These are phyloP conservation scores for sunflower (Helianthus annuus) DNA, from an alignment of 129 eudicot species.

Conservation along the genomic window HanXRQr2.0-SUNRISE NC_035446.2:112803943-112804442, in stretches of 20 bases:
- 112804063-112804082: conserved; percentile 1
- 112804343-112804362: conserved; percentile 87
- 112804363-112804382: conserved; percentile 66
- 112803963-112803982: too few relatives aligned
- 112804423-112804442: conserved; percentile 93
- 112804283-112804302: conserved; percentile 69
- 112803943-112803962: too few relatives aligned
- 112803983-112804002: background rate
- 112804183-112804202: conserved; percentile 56
- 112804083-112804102: conserved; percentile 7
- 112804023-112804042: conserved; percentile 14
- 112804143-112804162: conserved; percentile 90
- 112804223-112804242: background rate
- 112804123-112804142: conserved; percentile 63
- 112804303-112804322: conserved; percentile 90
- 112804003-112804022: background rate
- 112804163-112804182: conserved; percentile 80
- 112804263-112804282: conserved; percentile 78
- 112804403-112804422: conserved; percentile 81
- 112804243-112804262: background rate
- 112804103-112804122: conserved; percentile 11
- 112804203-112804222: conserved; percentile 1
- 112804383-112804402: conserved; percentile 76
- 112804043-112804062: conserved; percentile 9
- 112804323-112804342: conserved; percentile 91